Base-by-base conservation (phyloP, 352 stramenopile genomes). In the Phytophthora pini region DNA sequence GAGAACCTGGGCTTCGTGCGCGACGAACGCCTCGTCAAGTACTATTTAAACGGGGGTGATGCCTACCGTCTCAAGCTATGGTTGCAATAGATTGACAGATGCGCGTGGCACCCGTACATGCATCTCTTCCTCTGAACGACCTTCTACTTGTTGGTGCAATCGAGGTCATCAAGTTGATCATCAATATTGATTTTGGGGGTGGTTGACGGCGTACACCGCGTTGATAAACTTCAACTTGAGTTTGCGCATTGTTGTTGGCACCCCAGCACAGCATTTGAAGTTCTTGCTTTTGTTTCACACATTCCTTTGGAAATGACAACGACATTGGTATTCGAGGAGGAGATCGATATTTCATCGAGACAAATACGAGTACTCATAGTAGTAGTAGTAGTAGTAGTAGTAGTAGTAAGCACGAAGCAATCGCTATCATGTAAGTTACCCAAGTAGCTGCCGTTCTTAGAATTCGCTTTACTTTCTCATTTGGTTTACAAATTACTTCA, bases 31-130 rank as follows among this genome's bases (percentile, higher is more conserved):
- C 76, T 98, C 43, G 83, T 96, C 64, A 96, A 94, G 65, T 98
- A 98, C 82, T 98, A 98, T 88, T 85, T 98, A 69, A 98, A 98
- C 71, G 92, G 92, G 53, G 87, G 88, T 39, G 94, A 98, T 68
- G 94, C 94, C 43, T 98, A 95, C 76, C 89, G 93, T 17, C 83
- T 98, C 43, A 98, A 98, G 70, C 78, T 97, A 40, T 96, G 87
- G 84, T 70, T 97, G 32, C 78, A 94, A 51, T 93, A 66, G 44
- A 50, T 38, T 34, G 29, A 31, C 34, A 47, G 50, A 22, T 2
- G 17, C 7, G 41, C 3, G 29, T 32, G 29, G 29, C 4, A 4
- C 24, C 24, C 2, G 24, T 26, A 26, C 24, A 4, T 32, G 29
- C 6, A 32, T 32, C 5, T 32, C 29, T 32, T 32, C 29, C 5